Conservation (phyloP, 441 rosid species). For the Populus tomentosa region DNA sequence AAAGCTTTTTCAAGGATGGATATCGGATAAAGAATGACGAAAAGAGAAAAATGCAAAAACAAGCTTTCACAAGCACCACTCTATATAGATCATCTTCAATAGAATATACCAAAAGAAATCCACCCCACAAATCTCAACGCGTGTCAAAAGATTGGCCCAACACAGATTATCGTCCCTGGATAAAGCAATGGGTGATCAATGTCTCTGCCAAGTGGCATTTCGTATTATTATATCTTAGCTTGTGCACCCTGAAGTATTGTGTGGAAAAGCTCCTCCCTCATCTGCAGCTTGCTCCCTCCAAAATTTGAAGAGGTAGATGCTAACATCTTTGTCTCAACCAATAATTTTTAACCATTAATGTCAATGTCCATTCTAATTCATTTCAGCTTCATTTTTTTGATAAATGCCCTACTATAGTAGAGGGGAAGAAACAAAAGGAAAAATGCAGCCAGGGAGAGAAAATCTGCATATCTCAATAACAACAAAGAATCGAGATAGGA, state of each 20-base stretch:
- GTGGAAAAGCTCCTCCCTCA: constrained; percentile 27
- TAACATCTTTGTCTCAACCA: constrained; percentile 15
- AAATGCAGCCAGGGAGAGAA: background rate
- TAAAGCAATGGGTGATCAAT: constrained; percentile 57
- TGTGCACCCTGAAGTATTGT: background rate
- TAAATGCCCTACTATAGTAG: background rate
- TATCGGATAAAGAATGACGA: constrained; percentile 7
- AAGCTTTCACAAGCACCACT: constrained; percentile 24
- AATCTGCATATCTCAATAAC: background rate
- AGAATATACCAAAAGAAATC: constrained; percentile 44
- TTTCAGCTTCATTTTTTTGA: background rate
- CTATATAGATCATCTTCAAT: constrained; percentile 29
- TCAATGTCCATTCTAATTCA: background rate
- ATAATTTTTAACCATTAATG: constrained; percentile 1
- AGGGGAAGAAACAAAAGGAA: background rate
- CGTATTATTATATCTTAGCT: constrained; percentile 8
- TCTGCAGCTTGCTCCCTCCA: constrained; percentile 7
- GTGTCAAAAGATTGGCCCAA: constrained; percentile 55
- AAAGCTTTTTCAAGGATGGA: constrained; percentile 4
- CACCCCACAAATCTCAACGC: constrained; percentile 22
- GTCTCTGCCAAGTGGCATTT: constrained; percentile 40
- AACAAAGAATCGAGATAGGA: background rate
- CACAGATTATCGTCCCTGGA: constrained; percentile 57
- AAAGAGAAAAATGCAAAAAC: constrained; percentile 33
- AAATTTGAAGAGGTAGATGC: background rate